phyloP scores from a whole-genome alignment of 176 grass and related monocot species.

The Lolium multiflorum region DNA sequence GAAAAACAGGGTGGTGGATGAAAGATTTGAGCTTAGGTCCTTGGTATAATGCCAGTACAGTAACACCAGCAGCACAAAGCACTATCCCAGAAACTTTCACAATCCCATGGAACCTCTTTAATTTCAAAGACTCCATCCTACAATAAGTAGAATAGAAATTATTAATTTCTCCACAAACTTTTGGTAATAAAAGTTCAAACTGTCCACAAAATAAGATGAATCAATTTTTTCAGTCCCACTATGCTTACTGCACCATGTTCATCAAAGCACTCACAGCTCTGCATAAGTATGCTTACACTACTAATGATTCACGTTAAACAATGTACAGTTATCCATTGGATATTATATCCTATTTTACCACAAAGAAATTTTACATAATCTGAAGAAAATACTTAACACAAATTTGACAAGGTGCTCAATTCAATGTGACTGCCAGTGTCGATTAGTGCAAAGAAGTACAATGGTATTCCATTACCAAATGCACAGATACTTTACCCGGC shows the following conservation, averaged over 20 bases:
- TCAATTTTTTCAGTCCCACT: background rate
- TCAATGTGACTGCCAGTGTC: slow-evolving; percentile 6
- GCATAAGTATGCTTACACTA: background rate
- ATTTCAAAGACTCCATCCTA: slow-evolving; percentile 60
- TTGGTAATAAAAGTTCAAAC: background rate
- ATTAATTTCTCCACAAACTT: background rate
- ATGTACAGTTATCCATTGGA: background rate
- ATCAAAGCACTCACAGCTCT: background rate
- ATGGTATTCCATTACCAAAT: background rate
- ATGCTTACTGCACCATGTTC: background rate
- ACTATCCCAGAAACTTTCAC: slow-evolving; percentile 53
- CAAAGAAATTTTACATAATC: background rate
- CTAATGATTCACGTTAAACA: background rate
- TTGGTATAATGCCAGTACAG: slow-evolving; percentile 53
- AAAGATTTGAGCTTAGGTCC: slow-evolving; percentile 58
- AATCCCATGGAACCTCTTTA: slow-evolving; percentile 51
- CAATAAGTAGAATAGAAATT: slow-evolving; percentile 11
- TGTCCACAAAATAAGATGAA: background rate
- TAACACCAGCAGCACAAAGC: slow-evolving; percentile 44
- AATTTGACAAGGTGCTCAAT: background rate
- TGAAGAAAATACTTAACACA: background rate
- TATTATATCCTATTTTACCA: background rate
- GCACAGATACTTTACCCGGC: background rate
- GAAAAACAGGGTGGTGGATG: slow-evolving; percentile 39
- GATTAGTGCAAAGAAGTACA: background rate